phyloP scores from a whole-genome alignment of 495 filamentous ascomycete genomes.

The Hypoxylon lenormandii region DNA sequence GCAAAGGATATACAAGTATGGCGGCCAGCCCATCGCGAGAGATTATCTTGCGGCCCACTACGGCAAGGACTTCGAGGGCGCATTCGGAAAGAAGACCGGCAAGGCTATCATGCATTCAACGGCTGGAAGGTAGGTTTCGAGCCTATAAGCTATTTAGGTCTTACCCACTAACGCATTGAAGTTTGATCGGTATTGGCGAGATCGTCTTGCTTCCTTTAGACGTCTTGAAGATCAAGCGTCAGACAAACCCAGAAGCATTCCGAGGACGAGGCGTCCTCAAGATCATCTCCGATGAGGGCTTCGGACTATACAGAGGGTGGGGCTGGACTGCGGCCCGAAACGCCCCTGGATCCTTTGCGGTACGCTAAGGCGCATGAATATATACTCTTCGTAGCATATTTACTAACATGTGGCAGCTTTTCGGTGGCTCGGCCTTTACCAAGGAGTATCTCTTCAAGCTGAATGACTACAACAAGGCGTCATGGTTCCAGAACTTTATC shows the following conservation, averaged over 20 bases:
- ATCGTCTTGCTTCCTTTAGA: slow-evolving; percentile 94
- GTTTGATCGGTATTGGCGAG: slow-evolving; percentile 95
- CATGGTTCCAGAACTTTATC: slow-evolving; percentile 96
- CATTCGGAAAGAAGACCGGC: slow-evolving; percentile 94
- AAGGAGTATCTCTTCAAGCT: slow-evolving; percentile 94
- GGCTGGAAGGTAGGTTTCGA: slow-evolving; percentile 77
- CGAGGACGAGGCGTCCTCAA: slow-evolving; percentile 88
- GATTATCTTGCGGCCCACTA: slow-evolving; percentile 89
- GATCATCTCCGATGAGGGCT: slow-evolving; percentile 93
- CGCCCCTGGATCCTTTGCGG: slow-evolving; percentile 95
- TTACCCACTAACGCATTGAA: slow-evolving; percentile 52
- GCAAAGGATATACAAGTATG: slow-evolving; percentile 98
- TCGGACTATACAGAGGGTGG: slow-evolving; percentile 94
- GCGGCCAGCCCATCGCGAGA: slow-evolving; percentile 93
- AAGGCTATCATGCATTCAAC: slow-evolving; percentile 99
- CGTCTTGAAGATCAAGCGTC: slow-evolving; percentile 98
- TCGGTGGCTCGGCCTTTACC: slow-evolving; percentile 96
- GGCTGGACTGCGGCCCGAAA: slow-evolving; percentile 98
- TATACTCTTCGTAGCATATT: background rate
- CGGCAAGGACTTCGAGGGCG: slow-evolving; percentile 81
- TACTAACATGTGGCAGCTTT: slow-evolving; percentile 71
- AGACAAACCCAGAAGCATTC: slow-evolving; percentile 99
- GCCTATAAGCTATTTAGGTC: background rate
- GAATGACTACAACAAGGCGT: slow-evolving; percentile 92
- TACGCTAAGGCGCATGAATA: slow-evolving; percentile 60